A percentile compares a stretch with the other conserved stretches of the same genome.
Conservation (phyloP, 2,329 filamentous ascomycete genomes). For the Dactylonectria estremocensis region DNA sequence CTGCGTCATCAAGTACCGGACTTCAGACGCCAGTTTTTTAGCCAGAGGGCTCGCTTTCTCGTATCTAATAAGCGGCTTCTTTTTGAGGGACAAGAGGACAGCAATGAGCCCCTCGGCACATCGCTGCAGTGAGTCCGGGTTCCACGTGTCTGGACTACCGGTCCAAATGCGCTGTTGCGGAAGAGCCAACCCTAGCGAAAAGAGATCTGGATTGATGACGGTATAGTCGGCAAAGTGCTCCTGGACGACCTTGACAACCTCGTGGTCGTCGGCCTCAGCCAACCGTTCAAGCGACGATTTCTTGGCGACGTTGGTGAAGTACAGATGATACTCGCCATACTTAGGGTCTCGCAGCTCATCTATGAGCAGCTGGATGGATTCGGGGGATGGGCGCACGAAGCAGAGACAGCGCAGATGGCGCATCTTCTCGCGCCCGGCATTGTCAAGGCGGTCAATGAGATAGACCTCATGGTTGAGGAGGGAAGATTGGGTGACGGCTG, state of each 20-base stretch:
- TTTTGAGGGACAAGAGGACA: constrained; percentile 90
- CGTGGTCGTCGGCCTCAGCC: constrained; percentile 96
- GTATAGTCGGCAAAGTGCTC: constrained; percentile 98
- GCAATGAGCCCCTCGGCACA: constrained; percentile 91
- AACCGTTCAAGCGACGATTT: constrained; percentile 95
- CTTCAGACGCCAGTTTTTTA: constrained; percentile 93
- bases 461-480: constrained; percentile 98
- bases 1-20: constrained; percentile 93
- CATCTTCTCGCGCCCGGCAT: constrained; percentile 94
- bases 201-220: constrained; percentile 94
- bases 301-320: constrained; percentile 97
- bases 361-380: constrained; percentile 93
- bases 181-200: constrained; percentile 81
- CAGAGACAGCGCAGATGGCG: constrained; percentile 94
- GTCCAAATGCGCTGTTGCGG: constrained; percentile 87
- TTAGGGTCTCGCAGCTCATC: constrained; percentile 97
- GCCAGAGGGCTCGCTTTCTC: constrained; percentile 91
- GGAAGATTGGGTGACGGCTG: constrained; percentile 94
- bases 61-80: constrained; percentile 95
- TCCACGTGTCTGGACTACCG: constrained; percentile 87
- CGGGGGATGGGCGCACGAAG: constrained; percentile 91
- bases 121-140: constrained; percentile 87
- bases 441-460: constrained; percentile 96
- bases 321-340: constrained; percentile 97
- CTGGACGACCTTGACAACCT: constrained; percentile 93